These are phyloP conservation scores for Toxicodendron radicans DNA, from an alignment of 345 rosid species.

Conservation along the genomic window DNA sequence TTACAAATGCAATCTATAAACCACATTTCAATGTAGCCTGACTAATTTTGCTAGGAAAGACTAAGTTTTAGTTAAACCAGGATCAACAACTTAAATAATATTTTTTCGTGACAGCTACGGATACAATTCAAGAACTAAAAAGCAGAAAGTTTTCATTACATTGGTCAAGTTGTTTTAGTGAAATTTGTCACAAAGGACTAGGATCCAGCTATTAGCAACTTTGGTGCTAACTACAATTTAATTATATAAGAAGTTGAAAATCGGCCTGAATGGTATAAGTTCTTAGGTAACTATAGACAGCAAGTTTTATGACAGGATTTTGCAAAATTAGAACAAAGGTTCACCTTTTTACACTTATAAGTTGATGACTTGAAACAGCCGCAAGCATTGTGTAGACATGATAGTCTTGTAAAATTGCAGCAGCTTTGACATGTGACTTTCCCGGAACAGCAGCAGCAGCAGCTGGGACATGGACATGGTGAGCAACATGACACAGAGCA, in stretches of 20 bases:
- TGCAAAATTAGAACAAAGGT: conserved; percentile 21
- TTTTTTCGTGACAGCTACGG: background rate
- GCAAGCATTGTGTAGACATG: conserved; percentile 13
- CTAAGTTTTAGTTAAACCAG: no score
- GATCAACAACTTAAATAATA: no score
- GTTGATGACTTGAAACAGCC: conserved; percentile 11
- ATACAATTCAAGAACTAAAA: background rate
- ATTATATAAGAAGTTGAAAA: conserved; percentile 1
- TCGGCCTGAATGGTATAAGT: background rate
- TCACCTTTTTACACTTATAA: conserved; percentile 19
- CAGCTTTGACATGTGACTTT: conserved; percentile 2
- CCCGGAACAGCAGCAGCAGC: conserved; percentile 10
- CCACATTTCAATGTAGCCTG: no score
- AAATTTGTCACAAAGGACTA: background rate
- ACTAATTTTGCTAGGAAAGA: no score
- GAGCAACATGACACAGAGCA: conserved; percentile 6
- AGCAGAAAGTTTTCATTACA: background rate
- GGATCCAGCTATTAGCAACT: background rate
- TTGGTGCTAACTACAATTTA: background rate
- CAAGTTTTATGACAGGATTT: conserved; percentile 16
- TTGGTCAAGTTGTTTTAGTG: background rate
- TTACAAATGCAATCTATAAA: background rate
- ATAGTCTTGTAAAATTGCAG: conserved; percentile 14
- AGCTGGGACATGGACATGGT: background rate
- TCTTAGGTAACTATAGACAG: conserved; percentile 19